Conservation (phyloP, 148 eudicot species). For the Rhododendron molle region DNA sequence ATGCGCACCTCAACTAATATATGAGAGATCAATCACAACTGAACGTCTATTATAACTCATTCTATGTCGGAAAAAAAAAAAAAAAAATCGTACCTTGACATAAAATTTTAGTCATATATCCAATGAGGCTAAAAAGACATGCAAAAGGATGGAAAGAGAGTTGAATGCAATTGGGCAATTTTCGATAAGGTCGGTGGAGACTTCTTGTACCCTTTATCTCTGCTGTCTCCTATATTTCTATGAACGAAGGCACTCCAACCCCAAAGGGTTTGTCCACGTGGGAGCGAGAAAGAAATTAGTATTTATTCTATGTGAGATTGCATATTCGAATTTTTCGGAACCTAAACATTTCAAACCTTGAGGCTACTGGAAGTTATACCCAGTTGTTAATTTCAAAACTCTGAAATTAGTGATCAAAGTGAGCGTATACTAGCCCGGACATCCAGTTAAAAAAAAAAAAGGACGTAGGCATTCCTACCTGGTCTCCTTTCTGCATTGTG, state of each 20-base stretch:
- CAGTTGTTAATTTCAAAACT: too few relatives aligned
- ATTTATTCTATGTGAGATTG: neutral
- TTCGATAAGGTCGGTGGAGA: slow-evolving; percentile 14
- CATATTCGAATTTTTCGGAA: too few relatives aligned
- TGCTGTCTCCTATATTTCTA: neutral
- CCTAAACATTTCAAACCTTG: too few relatives aligned
- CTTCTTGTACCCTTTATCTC: neutral
- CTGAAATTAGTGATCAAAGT: too few relatives aligned
- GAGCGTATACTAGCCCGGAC: too few relatives aligned
- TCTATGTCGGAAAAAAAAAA: too few relatives aligned
- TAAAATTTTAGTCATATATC: neutral
- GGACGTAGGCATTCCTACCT: too few relatives aligned
- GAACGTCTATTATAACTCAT: too few relatives aligned
- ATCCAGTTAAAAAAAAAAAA: too few relatives aligned
- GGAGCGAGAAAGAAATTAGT: neutral
- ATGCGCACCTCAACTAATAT: neutral
- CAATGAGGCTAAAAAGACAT: neutral
- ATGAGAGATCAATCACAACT: neutral
- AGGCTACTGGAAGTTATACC: neutral
- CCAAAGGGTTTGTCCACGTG: neutral
- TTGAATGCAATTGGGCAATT: neutral
- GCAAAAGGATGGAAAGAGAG: neutral
- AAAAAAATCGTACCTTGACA: neutral
- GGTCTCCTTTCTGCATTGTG: neutral
- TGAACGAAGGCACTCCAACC: too few relatives aligned